These are phyloP conservation scores for Cyclocybe cylindracea DNA, from an alignment of 768 basidiomycete genomes.

Conservation along the genomic window DNA sequence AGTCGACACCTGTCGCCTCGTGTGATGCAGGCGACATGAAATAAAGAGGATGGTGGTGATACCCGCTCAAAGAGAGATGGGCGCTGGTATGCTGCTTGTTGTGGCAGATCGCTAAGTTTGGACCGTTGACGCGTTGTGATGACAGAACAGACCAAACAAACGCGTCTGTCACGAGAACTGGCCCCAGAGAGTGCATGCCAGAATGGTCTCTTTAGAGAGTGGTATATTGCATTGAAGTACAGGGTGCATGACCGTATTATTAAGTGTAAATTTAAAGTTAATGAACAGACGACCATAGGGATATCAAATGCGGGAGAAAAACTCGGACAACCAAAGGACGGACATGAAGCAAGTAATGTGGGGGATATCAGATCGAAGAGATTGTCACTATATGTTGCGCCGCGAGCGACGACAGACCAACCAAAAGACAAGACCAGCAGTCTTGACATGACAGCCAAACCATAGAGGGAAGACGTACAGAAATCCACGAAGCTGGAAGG, in stretches of 20 bases:
- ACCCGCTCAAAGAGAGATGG: too few species aligned
- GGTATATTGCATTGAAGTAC: slow-evolving; percentile 7
- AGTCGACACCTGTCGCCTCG: slow-evolving; percentile 28
- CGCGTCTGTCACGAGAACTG: too few species aligned
- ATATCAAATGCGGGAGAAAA: slow-evolving; percentile 11
- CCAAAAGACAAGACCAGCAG: neutral
- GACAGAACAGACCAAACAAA: too few species aligned
- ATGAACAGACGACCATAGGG: slow-evolving; percentile 9
- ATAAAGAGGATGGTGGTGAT: neutral
- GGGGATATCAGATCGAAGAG: slow-evolving; percentile 13
- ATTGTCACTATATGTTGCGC: slow-evolving; percentile 5
- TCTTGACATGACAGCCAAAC: slow-evolving; percentile 5
- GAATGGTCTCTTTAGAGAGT: neutral
- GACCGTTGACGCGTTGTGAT: too few species aligned
- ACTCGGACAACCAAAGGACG: slow-evolving; percentile 6
- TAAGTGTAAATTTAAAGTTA: slow-evolving; percentile 17
- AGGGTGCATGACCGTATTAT: slow-evolving; percentile 9
- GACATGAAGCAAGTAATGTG: slow-evolving; percentile 8
- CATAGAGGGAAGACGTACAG: slow-evolving; percentile 9
- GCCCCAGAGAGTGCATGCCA: neutral
- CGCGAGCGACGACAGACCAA: neutral
- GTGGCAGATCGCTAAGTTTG: too few species aligned
- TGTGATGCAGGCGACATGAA: slow-evolving; percentile 2
- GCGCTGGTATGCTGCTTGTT: too few species aligned
- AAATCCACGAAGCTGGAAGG: slow-evolving; percentile 7